These are phyloP conservation scores for Phaeodactylum tricornutum DNA, from an alignment of 108 stramenopile species.

Conservation along the genomic window DNA sequence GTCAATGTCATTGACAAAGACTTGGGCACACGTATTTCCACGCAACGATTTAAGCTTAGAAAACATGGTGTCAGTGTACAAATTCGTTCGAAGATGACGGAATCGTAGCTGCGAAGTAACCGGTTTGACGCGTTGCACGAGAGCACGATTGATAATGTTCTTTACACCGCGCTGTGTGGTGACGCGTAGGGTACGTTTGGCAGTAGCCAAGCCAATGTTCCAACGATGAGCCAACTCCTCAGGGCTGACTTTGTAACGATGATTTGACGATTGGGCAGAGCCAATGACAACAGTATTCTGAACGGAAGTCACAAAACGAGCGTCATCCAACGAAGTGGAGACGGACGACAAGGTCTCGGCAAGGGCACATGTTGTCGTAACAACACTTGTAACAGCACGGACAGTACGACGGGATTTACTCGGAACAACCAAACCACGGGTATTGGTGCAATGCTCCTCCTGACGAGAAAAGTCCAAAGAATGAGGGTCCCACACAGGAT, in stretches of 20 bases:
- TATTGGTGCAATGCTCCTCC: background rate
- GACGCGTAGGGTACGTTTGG: slow-evolving; percentile 8
- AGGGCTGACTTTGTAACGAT: too few relatives aligned
- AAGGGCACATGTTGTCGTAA: too few relatives aligned
- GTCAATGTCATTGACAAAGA: background rate
- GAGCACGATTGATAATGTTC: background rate
- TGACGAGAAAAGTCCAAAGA: background rate
- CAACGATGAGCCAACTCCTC: slow-evolving; percentile 4
- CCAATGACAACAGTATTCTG: too few relatives aligned
- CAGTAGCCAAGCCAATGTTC: slow-evolving; percentile 13
- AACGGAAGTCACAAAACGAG: too few relatives aligned
- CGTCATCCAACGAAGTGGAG: too few relatives aligned
- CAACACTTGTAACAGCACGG: too few relatives aligned
- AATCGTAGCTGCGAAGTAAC: too few relatives aligned
- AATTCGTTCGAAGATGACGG: slow-evolving; percentile 1
- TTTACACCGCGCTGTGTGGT: slow-evolving; percentile 24
- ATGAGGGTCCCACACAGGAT: background rate
- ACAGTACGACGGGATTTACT: too few relatives aligned
- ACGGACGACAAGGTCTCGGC: too few relatives aligned
- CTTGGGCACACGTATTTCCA: slow-evolving; percentile 1
- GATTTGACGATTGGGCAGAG: too few relatives aligned
- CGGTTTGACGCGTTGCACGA: too few relatives aligned
- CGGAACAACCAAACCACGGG: too few relatives aligned
- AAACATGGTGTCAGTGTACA: slow-evolving; percentile 21
- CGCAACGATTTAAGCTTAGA: background rate